Base-by-base conservation (phyloP, 2,329 filamentous ascomycete genomes). In the Talaromyces amestolkiae region DNA sequence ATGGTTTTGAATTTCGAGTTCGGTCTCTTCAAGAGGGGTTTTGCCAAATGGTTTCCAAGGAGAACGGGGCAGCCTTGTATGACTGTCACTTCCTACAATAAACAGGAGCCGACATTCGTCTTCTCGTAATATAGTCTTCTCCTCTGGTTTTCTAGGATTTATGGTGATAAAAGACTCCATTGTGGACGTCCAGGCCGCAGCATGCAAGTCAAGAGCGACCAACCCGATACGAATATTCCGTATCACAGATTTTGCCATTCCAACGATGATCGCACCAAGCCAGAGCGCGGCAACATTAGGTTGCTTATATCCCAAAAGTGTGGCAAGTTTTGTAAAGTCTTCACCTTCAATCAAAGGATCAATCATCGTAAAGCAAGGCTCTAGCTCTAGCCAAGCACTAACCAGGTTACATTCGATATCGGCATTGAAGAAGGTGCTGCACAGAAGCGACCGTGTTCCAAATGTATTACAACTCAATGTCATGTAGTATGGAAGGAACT, bases 91-190 rank as follows among this genome's bases (percentile, higher is more conserved):
- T 5, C 19, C 69, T 72, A 41, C 63, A 31, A 72, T 68, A 47
- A 70, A 72, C n/a, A 70, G 43, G 2, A 71, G 56, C 1, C 69
- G 70, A 24, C 69, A 71, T 66, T 74, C 69, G 19, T 71, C 71
- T 33, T 43, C 37, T 70, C 71, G 19, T 66, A 65, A 17, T 45
- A 47, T 65, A 13, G 22, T 69, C 69, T 3, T 5, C 63, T 43
- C 65, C 56, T 22, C 54, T 58, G 51, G 65, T n/a, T 51, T 17
- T 0, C 62, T 62, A 3, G 63, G 27, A 17, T 61, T 19, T 5
- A 31, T 63, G 8, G 67, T 72, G 22, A 74, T 39, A 45, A 73
- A 71, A 4, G 68, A 64, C 24, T 70, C 64, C 35, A 45, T 33
- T 24, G 61, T 69, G 33, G 33, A 56, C 0, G 68, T 68, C 68